Conservation (phyloP, 2,329 filamentous ascomycete genomes). For the Plenodomus biglobosus region DNA sequence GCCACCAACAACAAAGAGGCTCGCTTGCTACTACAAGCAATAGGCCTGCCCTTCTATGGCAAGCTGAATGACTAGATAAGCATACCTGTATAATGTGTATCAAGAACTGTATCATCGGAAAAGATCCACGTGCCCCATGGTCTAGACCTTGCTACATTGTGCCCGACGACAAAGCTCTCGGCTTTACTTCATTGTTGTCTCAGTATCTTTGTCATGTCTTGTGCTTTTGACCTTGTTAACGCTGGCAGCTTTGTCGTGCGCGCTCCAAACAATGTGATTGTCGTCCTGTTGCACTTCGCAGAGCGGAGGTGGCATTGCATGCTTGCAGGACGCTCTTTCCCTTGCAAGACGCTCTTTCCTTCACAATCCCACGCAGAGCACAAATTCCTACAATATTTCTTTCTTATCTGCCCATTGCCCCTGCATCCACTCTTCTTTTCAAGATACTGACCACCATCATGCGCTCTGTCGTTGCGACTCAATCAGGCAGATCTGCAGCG, state of each 20-base stretch:
- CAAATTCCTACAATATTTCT: background rate
- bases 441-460: background rate
- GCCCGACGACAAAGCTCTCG: slow-evolving; percentile 1
- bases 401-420: background rate
- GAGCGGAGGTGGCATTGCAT: background rate
- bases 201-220: slow-evolving; percentile 2
- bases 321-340: background rate
- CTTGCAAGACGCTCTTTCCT: background rate
- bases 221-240: slow-evolving; percentile 1
- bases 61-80: slow-evolving; percentile 55
- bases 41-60: slow-evolving; percentile 81
- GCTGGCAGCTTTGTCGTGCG: background rate
- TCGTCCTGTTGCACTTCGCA: background rate
- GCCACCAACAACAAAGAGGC: slow-evolving; percentile 85
- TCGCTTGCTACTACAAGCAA: slow-evolving; percentile 68
- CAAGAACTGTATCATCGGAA: slow-evolving; percentile 22
- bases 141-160: slow-evolving; percentile 2
- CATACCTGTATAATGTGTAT: slow-evolving; percentile 10
- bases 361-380: background rate
- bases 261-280: background rate
- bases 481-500: background rate
- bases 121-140: background rate
- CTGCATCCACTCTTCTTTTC: background rate
- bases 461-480: background rate
- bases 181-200: background rate